phyloP scores from a whole-genome alignment of 352 stramenopile genomes.

The Phytophthora boehmeriae region DNA sequence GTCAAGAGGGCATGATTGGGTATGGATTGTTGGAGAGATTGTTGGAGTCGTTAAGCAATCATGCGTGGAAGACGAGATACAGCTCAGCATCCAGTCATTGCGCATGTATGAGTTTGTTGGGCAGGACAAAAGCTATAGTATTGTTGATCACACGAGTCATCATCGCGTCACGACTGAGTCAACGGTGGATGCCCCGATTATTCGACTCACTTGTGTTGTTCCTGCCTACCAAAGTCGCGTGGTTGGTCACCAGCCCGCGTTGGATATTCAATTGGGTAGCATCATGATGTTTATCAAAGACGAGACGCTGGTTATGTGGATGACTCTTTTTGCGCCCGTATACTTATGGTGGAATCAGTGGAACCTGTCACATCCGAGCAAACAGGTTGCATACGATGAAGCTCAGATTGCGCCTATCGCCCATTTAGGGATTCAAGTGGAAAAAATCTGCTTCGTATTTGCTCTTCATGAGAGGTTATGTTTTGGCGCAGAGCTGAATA shows the following conservation, averaged over 20 bases:
- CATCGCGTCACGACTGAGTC: constrained; percentile 1
- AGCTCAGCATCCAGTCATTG: constrained; percentile 65
- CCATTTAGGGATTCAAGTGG: constrained; percentile 53
- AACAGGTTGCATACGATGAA: constrained; percentile 51
- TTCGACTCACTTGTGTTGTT: constrained; percentile 66
- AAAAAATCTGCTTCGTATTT: constrained; percentile 58
- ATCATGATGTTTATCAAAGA: constrained; percentile 71
- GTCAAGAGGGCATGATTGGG: constrained; percentile 42
- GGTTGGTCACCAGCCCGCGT: constrained; percentile 71
- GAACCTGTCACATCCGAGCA: constrained; percentile 75
- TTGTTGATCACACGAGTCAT: constrained; percentile 40
- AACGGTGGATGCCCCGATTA: constrained; percentile 31
- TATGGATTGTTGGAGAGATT: constrained; percentile 60
- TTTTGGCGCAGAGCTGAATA: constrained; percentile 52
- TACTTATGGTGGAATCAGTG: constrained; percentile 89
- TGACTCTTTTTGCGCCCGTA: constrained; percentile 76
- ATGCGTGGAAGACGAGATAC: constrained; percentile 84
- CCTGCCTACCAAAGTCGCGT: constrained; percentile 83
- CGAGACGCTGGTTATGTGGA: constrained; percentile 79
- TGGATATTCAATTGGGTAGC: constrained; percentile 57
- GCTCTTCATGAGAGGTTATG: constrained; percentile 63
- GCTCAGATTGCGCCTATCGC: constrained; percentile 70
- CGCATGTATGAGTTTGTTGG: constrained; percentile 57
- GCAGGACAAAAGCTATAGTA: constrained; percentile 36
- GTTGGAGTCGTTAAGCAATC: constrained; percentile 74